Evolutionary conservation across 1,139 yeast genomes (phyloP), one percentile per base, ranked within the genome.

Genomic region (Citeromyces hawaiiensis): DNA sequence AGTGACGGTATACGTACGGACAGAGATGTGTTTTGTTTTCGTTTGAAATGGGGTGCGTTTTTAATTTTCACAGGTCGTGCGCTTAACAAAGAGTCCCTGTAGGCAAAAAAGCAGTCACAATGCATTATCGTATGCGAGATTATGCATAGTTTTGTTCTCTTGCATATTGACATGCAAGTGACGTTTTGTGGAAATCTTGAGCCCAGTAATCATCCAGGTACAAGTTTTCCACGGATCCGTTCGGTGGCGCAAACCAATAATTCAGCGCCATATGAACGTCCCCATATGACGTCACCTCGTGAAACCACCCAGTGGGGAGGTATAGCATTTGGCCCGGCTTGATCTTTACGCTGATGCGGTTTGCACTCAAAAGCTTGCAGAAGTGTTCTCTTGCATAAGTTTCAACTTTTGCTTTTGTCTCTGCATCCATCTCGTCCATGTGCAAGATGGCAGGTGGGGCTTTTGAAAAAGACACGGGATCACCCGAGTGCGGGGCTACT

Each of bases 271-370:
- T 61, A 51, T 81, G 88, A 4, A 66, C 59, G 19, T 57, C 54
- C 1, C 80, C 77, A 53, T 64, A 76, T n/a, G 85, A 76, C 0
- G 82, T 70, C 1, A 81, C 91, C 53, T 81, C 91, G 53, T 81
- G 91, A 51, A 81, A 81, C 88, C 88, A 81, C 1, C 88, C 86
- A 1, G 83, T 70, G 1, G 91, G 91, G 18, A 81, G 54, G 48
- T 72, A 81, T 29, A 81, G 55, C 78, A 77, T 72, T 38, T 79
- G 76, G 0, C 86, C 86, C 0, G 79, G 75, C 14, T 65, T 53
- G 23, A 80, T 48, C 57, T 70, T 63, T 3, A 75, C 74, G 7
- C 15, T 37, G 34, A 64, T 49, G 42, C 66, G 60, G 19, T 61
- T 59, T 2, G 73, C 59, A 1, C 57, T 45, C 36, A 64, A 50